Base-by-base conservation (phyloP, 371 early-diverging fungal species). In the Syncephalastrum contaminatum region DNA sequence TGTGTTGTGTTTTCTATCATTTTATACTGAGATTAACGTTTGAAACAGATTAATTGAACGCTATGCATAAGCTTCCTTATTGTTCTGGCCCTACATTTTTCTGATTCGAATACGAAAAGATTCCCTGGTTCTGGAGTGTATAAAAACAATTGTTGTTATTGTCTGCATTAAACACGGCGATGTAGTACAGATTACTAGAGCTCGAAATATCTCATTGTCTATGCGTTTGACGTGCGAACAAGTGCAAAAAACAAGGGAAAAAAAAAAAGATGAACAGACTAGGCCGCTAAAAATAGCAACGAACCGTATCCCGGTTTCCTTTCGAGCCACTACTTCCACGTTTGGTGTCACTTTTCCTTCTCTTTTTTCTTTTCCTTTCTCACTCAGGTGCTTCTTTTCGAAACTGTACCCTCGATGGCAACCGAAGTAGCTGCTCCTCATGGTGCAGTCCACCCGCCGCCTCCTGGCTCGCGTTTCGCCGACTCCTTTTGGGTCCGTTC, bases 401-500 rank as follows among this genome's bases (percentile, higher is more conserved):
- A 55, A 27, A 20, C 44, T 16, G 46, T 21, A 45, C 18, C 39
- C 14, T 22, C 10, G 20, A 56, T 56, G 56, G 56, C 51, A 20
- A 30, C 36, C 36, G 36, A 30, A 3, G 36, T 30, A 30, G 46
- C 50, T 40, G 53, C 53, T 45, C 21, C 53, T 24, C 45, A 18
- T 47, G 48, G 30, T 18, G 20, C 53, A 25, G 48, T 53, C n/a
- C 59, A 20, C n/a, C 57, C 20, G 51, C 25, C 49, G 36, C 36
- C 43, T 41, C 18, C 59, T 19, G 36, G 41, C 24, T 40, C 48
- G 43, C 62, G 62, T n/a, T 62, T 62, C 49, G 62, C 62, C 13
- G 53, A 62, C 49, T 56, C 53, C 7, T 62, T 62, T 39, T 62
- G 62, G 62, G 62, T 62, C 52, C 18, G 30, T 16, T 30, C 36